phyloP scores from a whole-genome alignment of 116 monocot genomes.

The Iris pallida region DNA sequence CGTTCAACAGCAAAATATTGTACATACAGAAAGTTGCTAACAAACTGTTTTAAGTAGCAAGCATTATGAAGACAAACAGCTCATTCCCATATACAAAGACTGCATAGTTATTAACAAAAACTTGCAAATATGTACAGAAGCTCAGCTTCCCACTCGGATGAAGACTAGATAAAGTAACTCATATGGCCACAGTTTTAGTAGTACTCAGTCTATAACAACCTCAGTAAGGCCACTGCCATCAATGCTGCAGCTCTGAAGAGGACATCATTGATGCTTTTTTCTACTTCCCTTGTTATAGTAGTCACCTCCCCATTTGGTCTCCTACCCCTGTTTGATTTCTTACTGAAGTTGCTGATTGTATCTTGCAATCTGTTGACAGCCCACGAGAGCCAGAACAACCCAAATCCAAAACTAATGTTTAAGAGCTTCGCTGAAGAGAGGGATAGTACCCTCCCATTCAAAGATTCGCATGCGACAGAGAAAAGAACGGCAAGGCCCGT shows the following conservation, averaged over 20 bases:
- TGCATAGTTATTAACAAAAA: no score
- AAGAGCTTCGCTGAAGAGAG: conserved; percentile 33
- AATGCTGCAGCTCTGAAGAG: conserved; percentile 45
- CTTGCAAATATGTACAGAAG: no score
- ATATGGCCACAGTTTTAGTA: no score
- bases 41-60: no score
- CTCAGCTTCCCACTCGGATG: no score
- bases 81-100: no score
- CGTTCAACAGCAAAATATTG: no score
- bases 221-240: conserved; percentile 38
- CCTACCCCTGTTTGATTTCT: conserved; percentile 25
- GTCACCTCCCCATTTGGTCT: conserved; percentile 50
- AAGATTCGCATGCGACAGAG: conserved; percentile 47
- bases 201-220: neutral
- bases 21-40: no score
- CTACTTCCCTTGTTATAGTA: conserved; percentile 23
- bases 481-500: conserved; percentile 69
- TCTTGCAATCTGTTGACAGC: conserved; percentile 52
- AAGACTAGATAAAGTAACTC: no score
- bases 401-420: conserved; percentile 52
- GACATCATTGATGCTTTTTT: conserved; percentile 47
- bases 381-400: conserved; percentile 69
- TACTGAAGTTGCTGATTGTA: conserved; percentile 31
- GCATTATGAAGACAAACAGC: no score
- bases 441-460: conserved; percentile 15